phyloP scores from a whole-genome alignment of 1,284 basidiomycete genomes.

The Caloboletus firmus region DNA sequence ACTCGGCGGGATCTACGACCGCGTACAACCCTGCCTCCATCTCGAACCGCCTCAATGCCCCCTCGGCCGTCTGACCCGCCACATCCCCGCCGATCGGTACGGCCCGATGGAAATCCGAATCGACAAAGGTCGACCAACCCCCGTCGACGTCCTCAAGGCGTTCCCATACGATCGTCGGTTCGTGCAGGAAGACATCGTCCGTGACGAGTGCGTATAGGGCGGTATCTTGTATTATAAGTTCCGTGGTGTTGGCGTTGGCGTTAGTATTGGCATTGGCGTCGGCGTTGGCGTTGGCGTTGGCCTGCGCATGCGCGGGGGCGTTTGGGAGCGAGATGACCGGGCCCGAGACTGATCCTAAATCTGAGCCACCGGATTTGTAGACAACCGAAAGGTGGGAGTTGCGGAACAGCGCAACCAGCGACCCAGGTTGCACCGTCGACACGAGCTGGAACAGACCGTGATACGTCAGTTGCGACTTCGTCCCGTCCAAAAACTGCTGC shows the following conservation, averaged over 20 bases:
- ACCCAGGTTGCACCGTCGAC: conserved; percentile 50
- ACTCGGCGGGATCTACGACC: too few relatives aligned
- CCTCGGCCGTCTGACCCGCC: too few relatives aligned
- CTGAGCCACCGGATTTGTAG: conserved; percentile 52
- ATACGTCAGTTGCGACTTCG: conserved; percentile 84
- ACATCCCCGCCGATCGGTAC: too few relatives aligned
- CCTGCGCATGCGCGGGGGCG: too few relatives aligned
- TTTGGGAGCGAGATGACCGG: background rate
- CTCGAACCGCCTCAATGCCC: too few relatives aligned
- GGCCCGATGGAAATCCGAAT: too few relatives aligned
- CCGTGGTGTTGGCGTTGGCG: background rate
- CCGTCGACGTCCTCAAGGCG: too few relatives aligned
- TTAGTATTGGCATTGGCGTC: background rate
- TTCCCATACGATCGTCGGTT: too few relatives aligned
- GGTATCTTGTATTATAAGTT: conserved; percentile 1
- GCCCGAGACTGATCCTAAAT: background rate
- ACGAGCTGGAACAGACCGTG: conserved; percentile 74
- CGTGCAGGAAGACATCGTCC: conserved; percentile 74
- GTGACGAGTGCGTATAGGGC: conserved; percentile 78
- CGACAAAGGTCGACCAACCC: too few relatives aligned
- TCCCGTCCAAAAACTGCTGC: conserved; percentile 68
- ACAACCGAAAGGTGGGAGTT: conserved; percentile 88
- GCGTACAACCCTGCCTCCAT: too few relatives aligned
- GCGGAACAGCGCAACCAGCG: conserved; percentile 80
- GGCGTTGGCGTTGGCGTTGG: background rate